Conservation (phyloP, 805 yeast species). For the Cyberlindnera petersonii region DNA sequence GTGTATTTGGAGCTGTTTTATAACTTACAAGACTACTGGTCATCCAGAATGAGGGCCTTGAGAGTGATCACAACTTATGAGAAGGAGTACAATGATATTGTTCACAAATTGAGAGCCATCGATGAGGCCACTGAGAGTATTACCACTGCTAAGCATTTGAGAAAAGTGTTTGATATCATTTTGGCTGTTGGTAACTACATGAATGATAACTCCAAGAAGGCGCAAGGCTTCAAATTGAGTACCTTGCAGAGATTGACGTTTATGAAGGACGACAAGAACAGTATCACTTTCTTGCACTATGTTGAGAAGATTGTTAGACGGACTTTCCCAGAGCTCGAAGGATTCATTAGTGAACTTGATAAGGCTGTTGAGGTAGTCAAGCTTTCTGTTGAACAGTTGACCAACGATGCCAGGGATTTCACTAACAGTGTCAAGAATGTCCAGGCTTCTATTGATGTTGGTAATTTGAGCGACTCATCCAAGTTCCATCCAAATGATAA, state of each 20-base stretch:
- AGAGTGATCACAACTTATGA: conserved; percentile 52
- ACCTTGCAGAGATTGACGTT: conserved; percentile 67
- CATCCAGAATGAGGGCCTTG: conserved; percentile 62
- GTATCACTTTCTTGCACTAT: conserved; percentile 69
- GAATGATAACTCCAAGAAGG: conserved; percentile 68
- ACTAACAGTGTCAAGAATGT: conserved; percentile 47
- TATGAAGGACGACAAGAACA: conserved; percentile 62
- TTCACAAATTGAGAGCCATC: conserved; percentile 48
- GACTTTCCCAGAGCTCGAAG: conserved; percentile 60
- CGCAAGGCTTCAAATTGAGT: conserved; percentile 65
- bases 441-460: conserved; percentile 51
- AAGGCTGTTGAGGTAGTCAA: conserved; percentile 53
- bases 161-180: conserved; percentile 58
- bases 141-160: conserved; percentile 48
- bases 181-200: conserved; percentile 74
- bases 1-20: conserved; percentile 64
- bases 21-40: conserved; percentile 69
- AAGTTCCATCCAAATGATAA: conserved; percentile 66
- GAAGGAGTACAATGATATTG: conserved; percentile 61
- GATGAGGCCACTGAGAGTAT: conserved; percentile 58
- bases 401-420: conserved; percentile 55
- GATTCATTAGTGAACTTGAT: conserved; percentile 56
- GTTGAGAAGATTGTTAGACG: conserved; percentile 64
- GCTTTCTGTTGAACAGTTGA: conserved; percentile 58
- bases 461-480: conserved; percentile 59